These are phyloP conservation scores for Serendipita indica DNA, from an alignment of 768 basidiomycete species.

Conservation along the genomic window DNA sequence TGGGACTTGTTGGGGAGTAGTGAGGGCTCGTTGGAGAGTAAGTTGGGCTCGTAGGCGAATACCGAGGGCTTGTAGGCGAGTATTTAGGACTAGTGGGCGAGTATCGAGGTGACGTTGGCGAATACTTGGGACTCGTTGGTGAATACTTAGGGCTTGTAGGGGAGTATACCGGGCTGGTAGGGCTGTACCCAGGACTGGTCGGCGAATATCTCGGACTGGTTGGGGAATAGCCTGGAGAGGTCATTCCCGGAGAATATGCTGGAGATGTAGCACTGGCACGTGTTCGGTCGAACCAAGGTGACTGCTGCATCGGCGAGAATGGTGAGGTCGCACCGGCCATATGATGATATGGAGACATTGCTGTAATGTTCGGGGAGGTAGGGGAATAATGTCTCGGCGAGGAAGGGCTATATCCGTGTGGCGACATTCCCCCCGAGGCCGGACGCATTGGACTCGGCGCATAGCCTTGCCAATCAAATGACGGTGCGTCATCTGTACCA, in stretches of 20 bases:
- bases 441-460: slow-evolving; percentile 77
- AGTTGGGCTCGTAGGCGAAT: slow-evolving; percentile 23
- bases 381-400: slow-evolving; percentile 83
- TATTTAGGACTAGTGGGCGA: slow-evolving; percentile 64
- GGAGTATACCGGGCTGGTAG: slow-evolving; percentile 16
- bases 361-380: slow-evolving; percentile 75
- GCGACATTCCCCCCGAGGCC: slow-evolving; percentile 62
- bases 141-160: slow-evolving; percentile 76
- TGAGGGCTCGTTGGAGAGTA: slow-evolving; percentile 55
- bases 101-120: slow-evolving; percentile 18
- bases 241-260: slow-evolving; percentile 22
- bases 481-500: slow-evolving; percentile 60
- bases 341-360: slow-evolving; percentile 56
- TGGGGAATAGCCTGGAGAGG: slow-evolving; percentile 23
- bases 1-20: slow-evolving; percentile 73
- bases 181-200: slow-evolving; percentile 18
- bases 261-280: slow-evolving; percentile 28
- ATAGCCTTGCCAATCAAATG: slow-evolving; percentile 60
- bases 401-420: slow-evolving; percentile 79
- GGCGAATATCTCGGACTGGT: slow-evolving; percentile 23
- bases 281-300: slow-evolving; percentile 62
- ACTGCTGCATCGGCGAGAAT: slow-evolving; percentile 69
- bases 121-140: slow-evolving; percentile 42
- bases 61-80: slow-evolving; percentile 49
- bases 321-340: slow-evolving; percentile 57